Conservation (phyloP, 2,329 filamentous ascomycete genomes). For the Pleoardoris graminearum region DNA sequence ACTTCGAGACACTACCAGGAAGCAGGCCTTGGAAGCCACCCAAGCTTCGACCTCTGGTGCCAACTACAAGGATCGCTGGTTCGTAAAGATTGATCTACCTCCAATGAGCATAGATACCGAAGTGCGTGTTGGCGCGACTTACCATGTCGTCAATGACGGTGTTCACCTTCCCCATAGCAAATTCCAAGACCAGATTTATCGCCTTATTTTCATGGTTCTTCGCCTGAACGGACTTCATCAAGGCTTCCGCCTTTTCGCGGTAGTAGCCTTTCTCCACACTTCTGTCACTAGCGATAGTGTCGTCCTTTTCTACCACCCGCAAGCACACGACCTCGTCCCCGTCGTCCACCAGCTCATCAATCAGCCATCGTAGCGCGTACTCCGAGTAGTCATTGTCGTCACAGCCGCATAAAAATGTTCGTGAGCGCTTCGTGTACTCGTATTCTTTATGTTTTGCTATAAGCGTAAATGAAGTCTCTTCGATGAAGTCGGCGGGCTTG, state of each 20-base stretch:
- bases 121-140: slow-evolving; percentile 33
- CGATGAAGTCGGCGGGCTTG: slow-evolving; percentile 64
- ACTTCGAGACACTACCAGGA: slow-evolving; percentile 89
- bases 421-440: slow-evolving; percentile 75
- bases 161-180: slow-evolving; percentile 86
- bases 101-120: slow-evolving; percentile 6
- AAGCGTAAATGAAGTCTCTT: slow-evolving; percentile 70
- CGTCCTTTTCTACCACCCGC: slow-evolving; percentile 82
- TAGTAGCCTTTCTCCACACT: slow-evolving; percentile 70
- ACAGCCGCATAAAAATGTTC: slow-evolving; percentile 87
- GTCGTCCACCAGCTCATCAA: slow-evolving; percentile 90
- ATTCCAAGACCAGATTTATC: slow-evolving; percentile 83
- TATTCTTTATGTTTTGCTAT: slow-evolving; percentile 87
- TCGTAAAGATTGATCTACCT: slow-evolving; percentile 85
- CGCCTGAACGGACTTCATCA: slow-evolving; percentile 75
- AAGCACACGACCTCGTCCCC: slow-evolving; percentile 93
- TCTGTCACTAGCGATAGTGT: slow-evolving; percentile 65
- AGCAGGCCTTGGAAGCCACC: slow-evolving; percentile 85
- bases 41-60: slow-evolving; percentile 80
- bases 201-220: slow-evolving; percentile 84
- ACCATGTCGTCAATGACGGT: slow-evolving; percentile 90
- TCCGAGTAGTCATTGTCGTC: slow-evolving; percentile 92
- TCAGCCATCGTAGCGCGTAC: slow-evolving; percentile 87
- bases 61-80: slow-evolving; percentile 87
- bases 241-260: slow-evolving; percentile 70